Percentiles rank a stretch among this genome's conserved stretches.
These are phyloP conservation scores for Irpex lacteus DNA, from an alignment of 1,284 basidiomycete species.

Conservation along the genomic window DNA sequence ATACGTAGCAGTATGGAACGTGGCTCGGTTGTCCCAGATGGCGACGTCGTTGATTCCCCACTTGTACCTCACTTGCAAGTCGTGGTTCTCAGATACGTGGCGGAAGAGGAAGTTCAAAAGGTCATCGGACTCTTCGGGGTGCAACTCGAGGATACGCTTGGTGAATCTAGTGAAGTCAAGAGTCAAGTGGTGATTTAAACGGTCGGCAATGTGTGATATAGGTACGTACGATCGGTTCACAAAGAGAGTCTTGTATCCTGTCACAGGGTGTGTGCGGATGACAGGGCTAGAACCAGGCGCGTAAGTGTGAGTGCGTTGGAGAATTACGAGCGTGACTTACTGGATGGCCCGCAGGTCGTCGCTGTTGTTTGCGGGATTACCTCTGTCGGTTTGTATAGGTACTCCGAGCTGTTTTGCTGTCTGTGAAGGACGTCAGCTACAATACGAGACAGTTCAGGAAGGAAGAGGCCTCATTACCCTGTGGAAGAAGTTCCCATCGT, in stretches of 20 bases:
- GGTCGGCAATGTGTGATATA: not conserved
- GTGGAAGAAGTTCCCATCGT: slow-evolving; percentile 51
- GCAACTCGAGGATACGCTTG: slow-evolving; percentile 58
- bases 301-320: not conserved
- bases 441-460: too few species aligned
- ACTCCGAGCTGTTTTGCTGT: slow-evolving; percentile 11
- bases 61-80: slow-evolving; percentile 54
- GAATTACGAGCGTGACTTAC: slow-evolving; percentile 28
- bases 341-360: slow-evolving; percentile 54
- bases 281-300: slow-evolving; percentile 34
- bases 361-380: slow-evolving; percentile 35
- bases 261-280: slow-evolving; percentile 56
- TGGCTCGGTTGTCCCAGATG: slow-evolving; percentile 55
- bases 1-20: slow-evolving; percentile 52
- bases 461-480: not conserved
- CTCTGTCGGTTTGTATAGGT: slow-evolving; percentile 15
- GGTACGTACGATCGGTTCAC: slow-evolving; percentile 48
- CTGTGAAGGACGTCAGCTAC: not conserved
- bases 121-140: slow-evolving; percentile 53
- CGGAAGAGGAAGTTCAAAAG: slow-evolving; percentile 47
- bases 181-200: not conserved
- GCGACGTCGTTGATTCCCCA: slow-evolving; percentile 51
- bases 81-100: slow-evolving; percentile 56
- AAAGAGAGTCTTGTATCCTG: slow-evolving; percentile 65
- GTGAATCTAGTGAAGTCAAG: slow-evolving; percentile 45